Conservation (phyloP, 306 rosid species). For the Canavalia ensiformis region DNA sequence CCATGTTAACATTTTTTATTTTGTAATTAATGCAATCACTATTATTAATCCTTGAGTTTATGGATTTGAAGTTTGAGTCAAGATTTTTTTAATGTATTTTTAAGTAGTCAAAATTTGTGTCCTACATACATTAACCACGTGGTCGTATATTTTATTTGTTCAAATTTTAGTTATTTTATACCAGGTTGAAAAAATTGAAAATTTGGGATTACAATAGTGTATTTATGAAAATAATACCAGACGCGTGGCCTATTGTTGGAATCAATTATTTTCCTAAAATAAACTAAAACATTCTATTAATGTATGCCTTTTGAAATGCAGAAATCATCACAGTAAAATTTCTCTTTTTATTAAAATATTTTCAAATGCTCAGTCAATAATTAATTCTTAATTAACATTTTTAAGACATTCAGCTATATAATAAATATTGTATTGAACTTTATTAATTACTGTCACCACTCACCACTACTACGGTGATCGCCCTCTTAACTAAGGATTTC, state of each 20-base stretch:
- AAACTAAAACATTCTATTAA: background rate
- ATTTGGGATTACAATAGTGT: background rate
- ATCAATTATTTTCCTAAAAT: too few species aligned
- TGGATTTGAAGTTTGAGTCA: constrained; percentile 1
- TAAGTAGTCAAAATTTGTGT: constrained; percentile 2
- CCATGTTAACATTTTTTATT: too few species aligned
- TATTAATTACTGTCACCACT: too few species aligned
- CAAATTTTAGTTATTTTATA: background rate
- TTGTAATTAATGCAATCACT: background rate
- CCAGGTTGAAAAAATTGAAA: background rate
- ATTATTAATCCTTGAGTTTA: background rate
- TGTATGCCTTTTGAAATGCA: background rate
- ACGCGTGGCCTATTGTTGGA: background rate
- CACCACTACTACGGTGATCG: too few species aligned
- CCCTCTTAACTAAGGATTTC: background rate
- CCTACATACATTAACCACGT: background rate
- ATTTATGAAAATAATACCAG: background rate
- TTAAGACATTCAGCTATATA: background rate
- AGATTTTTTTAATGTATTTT: background rate
- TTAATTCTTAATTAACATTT: background rate
- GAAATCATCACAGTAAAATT: background rate
- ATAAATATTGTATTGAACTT: too few species aligned
- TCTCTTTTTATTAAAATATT: too few species aligned
- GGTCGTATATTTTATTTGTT: background rate
- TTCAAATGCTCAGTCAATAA: too few species aligned